Conservation (phyloP, 2,329 filamentous ascomycete genomes). For the Chaetomiaceae sp. region DNA sequence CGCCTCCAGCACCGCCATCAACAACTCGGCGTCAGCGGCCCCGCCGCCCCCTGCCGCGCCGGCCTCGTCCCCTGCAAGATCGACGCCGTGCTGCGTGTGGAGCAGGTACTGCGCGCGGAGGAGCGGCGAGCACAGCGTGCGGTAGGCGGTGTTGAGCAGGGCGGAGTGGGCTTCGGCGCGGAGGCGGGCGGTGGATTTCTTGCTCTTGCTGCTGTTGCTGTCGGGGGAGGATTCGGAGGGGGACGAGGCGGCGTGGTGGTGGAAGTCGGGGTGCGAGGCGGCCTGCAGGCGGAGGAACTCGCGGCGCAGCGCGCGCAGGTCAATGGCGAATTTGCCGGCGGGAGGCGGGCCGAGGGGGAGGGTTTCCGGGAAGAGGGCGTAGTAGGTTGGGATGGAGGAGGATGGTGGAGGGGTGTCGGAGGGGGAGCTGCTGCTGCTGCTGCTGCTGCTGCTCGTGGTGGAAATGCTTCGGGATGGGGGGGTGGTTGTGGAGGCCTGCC, state of each 20-base stretch:
- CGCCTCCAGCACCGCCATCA: slow-evolving; percentile 76
- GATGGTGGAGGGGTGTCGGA: background rate
- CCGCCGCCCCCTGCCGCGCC: slow-evolving; percentile 53
- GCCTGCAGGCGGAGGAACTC: slow-evolving; percentile 86
- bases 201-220: slow-evolving; percentile 1
- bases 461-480: too few species aligned
- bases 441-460: too few species aligned
- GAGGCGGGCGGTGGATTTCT: slow-evolving; percentile 24
- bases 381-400: slow-evolving; percentile 42
- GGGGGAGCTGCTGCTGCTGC: background rate
- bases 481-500: too few species aligned
- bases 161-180: slow-evolving; percentile 72
- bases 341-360: slow-evolving; percentile 75
- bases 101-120: slow-evolving; percentile 85
- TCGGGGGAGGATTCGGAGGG: slow-evolving; percentile 8
- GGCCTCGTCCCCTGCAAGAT: slow-evolving; percentile 73
- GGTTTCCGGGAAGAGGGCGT: slow-evolving; percentile 80
- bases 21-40: slow-evolving; percentile 50
- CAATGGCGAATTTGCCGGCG: slow-evolving; percentile 65
- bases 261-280: slow-evolving; percentile 66
- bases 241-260: slow-evolving; percentile 30
- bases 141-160: slow-evolving; percentile 86
- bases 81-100: slow-evolving; percentile 59
- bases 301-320: slow-evolving; percentile 62
- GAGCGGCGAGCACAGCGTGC: slow-evolving; percentile 72